Conservation (phyloP, 176 grass and related monocot species). For the Zoysia japonica region DNA sequence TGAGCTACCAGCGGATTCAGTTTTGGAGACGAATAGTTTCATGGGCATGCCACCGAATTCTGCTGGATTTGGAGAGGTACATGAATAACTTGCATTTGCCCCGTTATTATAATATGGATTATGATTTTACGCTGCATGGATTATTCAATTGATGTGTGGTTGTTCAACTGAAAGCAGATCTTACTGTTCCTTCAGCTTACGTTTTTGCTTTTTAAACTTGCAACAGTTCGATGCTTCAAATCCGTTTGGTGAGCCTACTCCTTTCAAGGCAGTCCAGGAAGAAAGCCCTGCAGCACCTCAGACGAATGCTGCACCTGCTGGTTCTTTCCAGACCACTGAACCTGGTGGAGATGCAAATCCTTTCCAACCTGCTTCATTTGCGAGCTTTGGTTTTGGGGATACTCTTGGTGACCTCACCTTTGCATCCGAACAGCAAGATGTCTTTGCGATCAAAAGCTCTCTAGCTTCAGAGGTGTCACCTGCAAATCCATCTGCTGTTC, state of each 20-base stretch:
- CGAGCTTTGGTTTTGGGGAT: conserved; percentile 79
- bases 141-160: conserved; percentile 5
- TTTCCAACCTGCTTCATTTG: conserved; percentile 49
- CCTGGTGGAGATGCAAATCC: conserved; percentile 47
- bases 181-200: conserved; percentile 15
- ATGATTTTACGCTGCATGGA: background rate
- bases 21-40: conserved; percentile 60
- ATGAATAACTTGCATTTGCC: background rate
- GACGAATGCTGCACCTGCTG: conserved; percentile 45
- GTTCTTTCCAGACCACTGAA: conserved; percentile 50
- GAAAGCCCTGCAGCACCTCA: conserved; percentile 53
- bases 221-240: conserved; percentile 54
- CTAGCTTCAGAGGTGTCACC: conserved; percentile 33
- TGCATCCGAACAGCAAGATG: conserved; percentile 51
- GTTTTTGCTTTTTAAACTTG: conserved; percentile 17
- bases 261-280: conserved; percentile 75
- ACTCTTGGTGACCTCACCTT: conserved; percentile 69
- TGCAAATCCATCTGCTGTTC: conserved; percentile 26
- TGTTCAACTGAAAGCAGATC: conserved; percentile 4
- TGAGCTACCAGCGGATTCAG: conserved; percentile 58
- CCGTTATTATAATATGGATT: too few relatives aligned
- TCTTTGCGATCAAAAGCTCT: conserved; percentile 45
- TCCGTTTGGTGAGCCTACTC: conserved; percentile 86
- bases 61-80: conserved; percentile 69
- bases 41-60: conserved; percentile 60